A percentile compares a stretch with the other conserved stretches of the same genome.
Conservation (phyloP, 805 yeast species). For the Sungouiella blattae region DNA sequence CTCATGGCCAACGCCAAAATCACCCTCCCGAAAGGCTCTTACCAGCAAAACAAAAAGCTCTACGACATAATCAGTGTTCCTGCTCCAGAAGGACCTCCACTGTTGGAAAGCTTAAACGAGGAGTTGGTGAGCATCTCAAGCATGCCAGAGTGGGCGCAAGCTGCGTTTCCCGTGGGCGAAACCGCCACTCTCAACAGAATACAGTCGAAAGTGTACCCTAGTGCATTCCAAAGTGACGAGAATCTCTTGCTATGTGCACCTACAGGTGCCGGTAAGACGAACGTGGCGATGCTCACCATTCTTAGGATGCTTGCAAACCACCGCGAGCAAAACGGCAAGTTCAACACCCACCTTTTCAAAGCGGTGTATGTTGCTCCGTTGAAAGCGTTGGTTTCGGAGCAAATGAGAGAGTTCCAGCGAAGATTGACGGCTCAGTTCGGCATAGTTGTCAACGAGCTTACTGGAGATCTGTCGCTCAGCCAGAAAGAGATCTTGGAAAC, state of each 20-base stretch:
- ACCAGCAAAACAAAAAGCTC: slow-evolving; percentile 62
- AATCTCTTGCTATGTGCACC: slow-evolving; percentile 92
- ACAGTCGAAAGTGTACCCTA: slow-evolving; percentile 77
- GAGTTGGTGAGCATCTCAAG: slow-evolving; percentile 53
- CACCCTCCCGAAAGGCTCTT: slow-evolving; percentile 79
- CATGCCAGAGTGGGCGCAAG: slow-evolving; percentile 80
- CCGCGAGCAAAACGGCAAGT: slow-evolving; percentile 46
- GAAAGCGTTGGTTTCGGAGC: slow-evolving; percentile 94
- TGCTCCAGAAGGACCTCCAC: slow-evolving; percentile 53
- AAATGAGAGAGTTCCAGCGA: slow-evolving; percentile 78
- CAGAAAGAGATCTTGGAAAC: slow-evolving; percentile 73
- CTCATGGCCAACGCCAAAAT: slow-evolving; percentile 65
- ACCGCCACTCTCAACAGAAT: slow-evolving; percentile 70
- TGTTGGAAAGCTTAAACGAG: slow-evolving; percentile 37
- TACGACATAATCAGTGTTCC: slow-evolving; percentile 95
- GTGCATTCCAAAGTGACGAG: slow-evolving; percentile 68
- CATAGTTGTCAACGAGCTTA: slow-evolving; percentile 74
- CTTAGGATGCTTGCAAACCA: slow-evolving; percentile 57
- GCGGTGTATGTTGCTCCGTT: slow-evolving; percentile 89
- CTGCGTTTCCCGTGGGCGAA: slow-evolving; percentile 67
- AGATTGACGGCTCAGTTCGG: slow-evolving; percentile 60
- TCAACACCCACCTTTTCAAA: slow-evolving; percentile 58
- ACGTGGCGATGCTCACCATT: slow-evolving; percentile 85
- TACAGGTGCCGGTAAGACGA: slow-evolving; percentile 98
- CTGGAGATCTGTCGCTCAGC: slow-evolving; percentile 83